Base-by-base conservation (phyloP, 495 filamentous ascomycete genomes). In the Xylaria curta region DNA sequence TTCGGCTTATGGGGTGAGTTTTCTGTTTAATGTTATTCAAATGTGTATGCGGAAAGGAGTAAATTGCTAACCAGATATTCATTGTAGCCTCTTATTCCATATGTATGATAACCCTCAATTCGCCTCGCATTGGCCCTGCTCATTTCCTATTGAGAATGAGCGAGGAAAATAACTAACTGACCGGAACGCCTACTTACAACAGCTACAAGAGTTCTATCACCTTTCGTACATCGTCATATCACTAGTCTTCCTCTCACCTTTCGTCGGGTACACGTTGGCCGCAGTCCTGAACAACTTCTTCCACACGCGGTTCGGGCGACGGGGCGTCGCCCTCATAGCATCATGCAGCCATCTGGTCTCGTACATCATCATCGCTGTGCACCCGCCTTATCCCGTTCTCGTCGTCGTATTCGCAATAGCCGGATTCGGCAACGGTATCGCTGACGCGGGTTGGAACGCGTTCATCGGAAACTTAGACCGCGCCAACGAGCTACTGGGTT, bases 151-250 rank as follows among this genome's bases (percentile, higher is more conserved):
- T n/a, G n/a, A n/a, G 38, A 62, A 62, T 24, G 9, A 21, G 49
- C 4, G 53, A 19, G 28, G 13, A 38, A 6, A 31, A 38, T 1
- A 28, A 33, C n/a, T 4, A 46, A 53, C 69, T 71, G 58, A 71
- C 68, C 7, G 2, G 42, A 7, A 19, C 49, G 47, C 53, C 47
- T 31, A 0, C 21, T 44, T 36, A 13, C n/a, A 15, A 38, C 67
- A 89, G 84, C 81, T 87, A 26, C 91, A 94, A 81, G 79, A 77
- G 4, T 84, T 92, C 76, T 97, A 97, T 78, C 69, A 82, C 67
- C 90, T 97, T 51, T 87, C 86, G 62, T 96, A 97, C 76, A 88
- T 93, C 13, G 76, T 94, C 51, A 88, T 97, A 36, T 95, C 94
- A 0, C 78, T 94, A 0, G 89, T 97, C 68, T 97, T 97, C 82